phyloP scores from a whole-genome alignment of 179 eudicot genomes.

The Silene coronaria region DNA sequence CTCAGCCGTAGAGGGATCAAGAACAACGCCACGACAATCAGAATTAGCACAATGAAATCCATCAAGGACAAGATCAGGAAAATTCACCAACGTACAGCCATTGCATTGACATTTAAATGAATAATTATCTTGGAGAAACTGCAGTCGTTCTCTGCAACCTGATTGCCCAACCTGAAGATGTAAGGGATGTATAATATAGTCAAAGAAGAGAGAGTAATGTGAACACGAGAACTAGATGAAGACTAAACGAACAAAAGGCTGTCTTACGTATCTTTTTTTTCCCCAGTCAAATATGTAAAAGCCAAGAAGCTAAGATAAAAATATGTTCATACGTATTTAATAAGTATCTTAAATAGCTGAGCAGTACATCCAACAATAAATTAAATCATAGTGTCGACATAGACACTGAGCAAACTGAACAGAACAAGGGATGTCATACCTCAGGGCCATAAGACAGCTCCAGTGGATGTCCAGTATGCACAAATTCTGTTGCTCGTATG shows the following conservation, averaged over 20 bases:
- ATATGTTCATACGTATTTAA: not conserved
- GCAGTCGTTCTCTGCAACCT: conserved; percentile 47
- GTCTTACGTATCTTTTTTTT: too few relatives aligned
- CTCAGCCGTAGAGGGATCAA: conserved; percentile 35
- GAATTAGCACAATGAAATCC: conserved; percentile 59
- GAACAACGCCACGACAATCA: conserved; percentile 68
- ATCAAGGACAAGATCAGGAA: conserved; percentile 64
- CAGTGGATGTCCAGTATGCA: conserved; percentile 47
- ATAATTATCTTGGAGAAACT: conserved; percentile 52
- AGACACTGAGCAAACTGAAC: not conserved
- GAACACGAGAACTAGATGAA: not conserved
- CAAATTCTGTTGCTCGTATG: conserved; percentile 62
- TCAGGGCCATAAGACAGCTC: conserved; percentile 98
- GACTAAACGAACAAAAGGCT: not conserved
- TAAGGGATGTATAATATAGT: not conserved
- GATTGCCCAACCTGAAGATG: conserved; percentile 70
- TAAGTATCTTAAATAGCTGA: not conserved
- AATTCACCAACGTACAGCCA: conserved; percentile 57
- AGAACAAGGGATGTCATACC: conserved; percentile 36
- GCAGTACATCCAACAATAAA: not conserved
- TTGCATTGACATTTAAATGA: conserved; percentile 64
- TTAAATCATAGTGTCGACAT: not conserved
- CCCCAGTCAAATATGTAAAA: too few relatives aligned
- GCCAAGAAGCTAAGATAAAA: too few relatives aligned
- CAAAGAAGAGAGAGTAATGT: not conserved